phyloP scores from a whole-genome alignment of 2,329 filamentous ascomycete genomes.

The Zarea fungicola region DNA sequence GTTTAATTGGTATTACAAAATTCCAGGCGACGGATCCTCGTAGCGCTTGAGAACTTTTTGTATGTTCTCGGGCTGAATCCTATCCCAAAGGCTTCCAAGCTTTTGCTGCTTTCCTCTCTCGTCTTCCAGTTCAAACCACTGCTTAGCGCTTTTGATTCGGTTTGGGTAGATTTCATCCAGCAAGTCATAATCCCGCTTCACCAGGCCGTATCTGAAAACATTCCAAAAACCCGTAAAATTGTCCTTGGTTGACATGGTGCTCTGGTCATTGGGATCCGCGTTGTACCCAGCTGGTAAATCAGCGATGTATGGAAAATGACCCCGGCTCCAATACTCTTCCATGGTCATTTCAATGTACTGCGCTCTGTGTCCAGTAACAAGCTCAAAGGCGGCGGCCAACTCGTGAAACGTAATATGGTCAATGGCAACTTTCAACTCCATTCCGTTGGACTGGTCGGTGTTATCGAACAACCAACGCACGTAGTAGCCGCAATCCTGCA shows the following conservation, averaged over 20 bases:
- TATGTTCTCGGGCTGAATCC: background rate
- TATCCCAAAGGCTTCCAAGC: background rate
- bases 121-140: conserved; percentile 41
- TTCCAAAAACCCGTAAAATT: conserved; percentile 50
- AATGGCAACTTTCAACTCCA: conserved; percentile 40
- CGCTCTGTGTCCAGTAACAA: conserved; percentile 37
- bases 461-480: conserved; percentile 45
- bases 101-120: conserved; percentile 18
- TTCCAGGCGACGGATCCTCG: background rate
- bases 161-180: conserved; percentile 47
- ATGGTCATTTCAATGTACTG: conserved; percentile 31
- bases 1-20: background rate
- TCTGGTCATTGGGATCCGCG: conserved; percentile 23
- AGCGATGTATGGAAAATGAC: conserved; percentile 16
- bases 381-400: conserved; percentile 35
- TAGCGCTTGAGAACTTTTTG: background rate
- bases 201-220: conserved; percentile 37
- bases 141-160: conserved; percentile 42
- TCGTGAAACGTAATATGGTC: conserved; percentile 35
- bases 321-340: conserved; percentile 28
- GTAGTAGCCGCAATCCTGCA: conserved; percentile 43
- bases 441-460: conserved; percentile 33
- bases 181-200: conserved; percentile 41
- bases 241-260: conserved; percentile 32
- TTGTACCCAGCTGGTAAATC: conserved; percentile 30